phyloP scores from a whole-genome alignment of 768 basidiomycete species.

The Rhizopogon roseolus region DNA sequence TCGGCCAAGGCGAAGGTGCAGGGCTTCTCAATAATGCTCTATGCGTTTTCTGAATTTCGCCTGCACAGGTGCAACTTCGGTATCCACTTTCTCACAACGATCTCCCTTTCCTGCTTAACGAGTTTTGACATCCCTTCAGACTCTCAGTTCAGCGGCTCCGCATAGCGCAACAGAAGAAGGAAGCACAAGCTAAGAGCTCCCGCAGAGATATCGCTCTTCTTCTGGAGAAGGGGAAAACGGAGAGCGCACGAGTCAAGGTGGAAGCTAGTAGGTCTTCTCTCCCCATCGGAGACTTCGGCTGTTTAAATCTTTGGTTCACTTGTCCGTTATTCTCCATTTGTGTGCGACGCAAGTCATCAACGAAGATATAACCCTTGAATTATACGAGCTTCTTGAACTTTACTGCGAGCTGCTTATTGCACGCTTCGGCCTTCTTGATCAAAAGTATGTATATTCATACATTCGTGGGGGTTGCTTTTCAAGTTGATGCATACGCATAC shows the following conservation, averaged over 20 bases:
- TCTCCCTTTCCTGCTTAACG: neutral
- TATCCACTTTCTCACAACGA: slow-evolving; percentile 15
- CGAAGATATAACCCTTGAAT: slow-evolving; percentile 80
- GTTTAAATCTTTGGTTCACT: slow-evolving; percentile 7
- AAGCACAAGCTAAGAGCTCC: slow-evolving; percentile 70
- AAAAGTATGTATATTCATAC: slow-evolving; percentile 50
- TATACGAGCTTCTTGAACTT: slow-evolving; percentile 88
- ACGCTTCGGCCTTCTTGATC: slow-evolving; percentile 87
- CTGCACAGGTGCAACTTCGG: slow-evolving; percentile 43
- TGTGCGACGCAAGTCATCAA: slow-evolving; percentile 55
- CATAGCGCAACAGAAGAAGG: slow-evolving; percentile 89
- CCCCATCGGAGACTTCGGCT: slow-evolving; percentile 13
- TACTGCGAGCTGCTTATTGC: slow-evolving; percentile 94
- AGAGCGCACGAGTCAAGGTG: slow-evolving; percentile 81
- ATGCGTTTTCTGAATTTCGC: slow-evolving; percentile 4
- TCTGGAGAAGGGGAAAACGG: slow-evolving; percentile 73
- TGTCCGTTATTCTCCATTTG: neutral
- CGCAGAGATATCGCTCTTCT: slow-evolving; percentile 80
- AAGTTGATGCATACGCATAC: slow-evolving; percentile 8
- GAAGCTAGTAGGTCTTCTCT: slow-evolving; percentile 62
- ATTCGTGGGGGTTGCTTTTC: slow-evolving; percentile 3
- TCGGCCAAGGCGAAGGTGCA: slow-evolving; percentile 57
- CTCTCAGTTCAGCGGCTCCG: slow-evolving; percentile 82
- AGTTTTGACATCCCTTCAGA: slow-evolving; percentile 31
- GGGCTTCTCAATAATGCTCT: neutral